Conservation (phyloP, 352 stramenopile species). For the Pythium utonaiense region DNA sequence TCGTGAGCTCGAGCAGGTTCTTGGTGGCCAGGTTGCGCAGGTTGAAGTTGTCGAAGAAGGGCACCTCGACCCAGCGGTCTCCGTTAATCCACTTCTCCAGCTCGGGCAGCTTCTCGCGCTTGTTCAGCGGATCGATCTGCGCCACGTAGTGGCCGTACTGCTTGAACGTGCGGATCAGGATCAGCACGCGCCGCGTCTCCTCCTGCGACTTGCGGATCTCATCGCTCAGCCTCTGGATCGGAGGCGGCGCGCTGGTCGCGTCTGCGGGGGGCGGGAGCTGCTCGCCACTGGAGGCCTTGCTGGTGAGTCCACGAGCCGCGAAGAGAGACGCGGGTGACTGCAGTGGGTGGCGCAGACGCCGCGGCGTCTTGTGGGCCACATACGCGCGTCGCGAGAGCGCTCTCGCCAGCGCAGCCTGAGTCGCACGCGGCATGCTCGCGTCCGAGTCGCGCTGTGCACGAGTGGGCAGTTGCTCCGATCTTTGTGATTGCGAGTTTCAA, state of each 20-base stretch:
- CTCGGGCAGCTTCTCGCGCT: constrained; percentile 78
- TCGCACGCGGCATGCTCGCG: background rate
- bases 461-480: too few species aligned
- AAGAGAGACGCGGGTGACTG: background rate
- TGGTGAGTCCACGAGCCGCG: background rate
- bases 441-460: too few species aligned
- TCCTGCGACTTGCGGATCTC: constrained; percentile 83
- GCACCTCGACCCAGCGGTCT: constrained; percentile 78
- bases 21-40: constrained; percentile 75
- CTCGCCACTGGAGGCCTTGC: background rate
- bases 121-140: constrained; percentile 86
- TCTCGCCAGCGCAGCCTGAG: background rate
- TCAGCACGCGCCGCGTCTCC: constrained; percentile 75
- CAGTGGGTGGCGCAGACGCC: background rate
- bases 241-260: background rate
- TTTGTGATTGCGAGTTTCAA: too few species aligned
- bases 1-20: constrained; percentile 80
- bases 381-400: background rate
- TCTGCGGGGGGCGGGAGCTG: background rate
- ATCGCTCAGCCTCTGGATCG: constrained; percentile 65
- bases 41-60: constrained; percentile 89
- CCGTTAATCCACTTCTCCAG: constrained; percentile 84
- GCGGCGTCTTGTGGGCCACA: background rate
- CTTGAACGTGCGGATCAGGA: constrained; percentile 87
- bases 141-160: constrained; percentile 87